Percentiles rank a stretch among this genome's conserved stretches.
Conservation (phyloP, 805 yeast species). For the Pichia cabralensis region DNA sequence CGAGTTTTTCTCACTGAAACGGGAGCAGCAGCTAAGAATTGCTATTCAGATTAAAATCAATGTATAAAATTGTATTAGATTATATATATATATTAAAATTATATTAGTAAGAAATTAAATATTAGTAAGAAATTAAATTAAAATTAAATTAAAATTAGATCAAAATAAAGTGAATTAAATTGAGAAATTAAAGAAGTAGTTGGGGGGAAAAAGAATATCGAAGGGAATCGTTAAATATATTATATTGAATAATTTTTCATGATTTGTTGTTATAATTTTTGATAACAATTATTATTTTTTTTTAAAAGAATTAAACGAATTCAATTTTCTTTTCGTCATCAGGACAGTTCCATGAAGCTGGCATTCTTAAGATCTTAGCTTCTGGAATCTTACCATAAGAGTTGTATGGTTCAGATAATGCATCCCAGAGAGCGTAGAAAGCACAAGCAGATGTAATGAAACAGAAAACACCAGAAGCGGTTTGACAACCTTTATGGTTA, state of each 20-base stretch:
- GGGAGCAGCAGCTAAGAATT: too few species aligned
- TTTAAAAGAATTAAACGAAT: slow-evolving; percentile 9
- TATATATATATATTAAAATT: neutral
- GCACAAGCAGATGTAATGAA: slow-evolving; percentile 30
- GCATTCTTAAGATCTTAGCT: slow-evolving; percentile 20
- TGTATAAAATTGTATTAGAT: neutral
- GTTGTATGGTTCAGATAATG: slow-evolving; percentile 20
- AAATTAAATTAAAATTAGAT: neutral
- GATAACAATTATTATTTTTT: neutral
- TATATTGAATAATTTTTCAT: neutral
- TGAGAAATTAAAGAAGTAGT: too few species aligned
- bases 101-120: neutral
- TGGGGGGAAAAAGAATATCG: too few species aligned
- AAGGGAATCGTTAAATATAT: too few species aligned
- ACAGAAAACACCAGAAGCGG: slow-evolving; percentile 35
- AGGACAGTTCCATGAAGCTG: slow-evolving; percentile 18
- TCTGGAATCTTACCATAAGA: slow-evolving; percentile 18
- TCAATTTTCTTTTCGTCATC: slow-evolving; percentile 14
- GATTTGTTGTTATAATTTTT: neutral
- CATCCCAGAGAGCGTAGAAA: slow-evolving; percentile 34
- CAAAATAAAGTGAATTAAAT: neutral
- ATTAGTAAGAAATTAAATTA: too few species aligned
- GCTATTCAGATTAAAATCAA: too few species aligned
- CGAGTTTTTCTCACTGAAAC: too few species aligned
- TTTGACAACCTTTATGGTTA: slow-evolving; percentile 20